Base-by-base conservation (phyloP, 2,329 filamentous ascomycete genomes). In the Sarocladium brachiariae region DNA sequence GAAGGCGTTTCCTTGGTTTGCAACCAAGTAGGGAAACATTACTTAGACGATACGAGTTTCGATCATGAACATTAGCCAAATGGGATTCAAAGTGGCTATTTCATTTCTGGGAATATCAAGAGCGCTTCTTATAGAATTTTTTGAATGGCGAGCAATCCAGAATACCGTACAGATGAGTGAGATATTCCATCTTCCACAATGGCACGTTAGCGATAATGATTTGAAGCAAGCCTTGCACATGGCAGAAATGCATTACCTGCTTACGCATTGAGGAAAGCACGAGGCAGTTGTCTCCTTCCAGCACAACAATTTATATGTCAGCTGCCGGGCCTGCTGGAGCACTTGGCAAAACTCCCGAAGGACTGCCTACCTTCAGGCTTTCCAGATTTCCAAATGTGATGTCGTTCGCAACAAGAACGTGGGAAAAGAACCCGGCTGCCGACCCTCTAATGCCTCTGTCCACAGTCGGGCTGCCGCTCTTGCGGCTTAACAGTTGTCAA, bases 1-100 rank as follows among this genome's bases (percentile, higher is more conserved):
- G 70, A 84, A 83, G 62, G n/a, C 51, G 19, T 84, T 84, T 58
- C 77, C 78, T 10, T 85, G 81, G 81, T 79, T 84, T 64, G 72
- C 75, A 58, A 81, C 78, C 25, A 35, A 49, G 33, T 49, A 37
- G 18, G 18, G 16, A 3, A 14, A 25, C 27, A 30, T 7, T 7
- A 30, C 33, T 19, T 33, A 47, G 39, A 43, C 3, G 23, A 25
- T 14, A 19, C 4, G 8, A 21, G 7, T n/a, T 7, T 21, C 18
- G 19, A 21, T 7, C 16, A 8, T 35, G 18, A n/a, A n/a, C n/a
- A n/a, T n/a, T n/a, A n/a, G n/a, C n/a, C 33, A n/a, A 35, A 35
- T n/a, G 14, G 33, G 33, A 10, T n/a, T n/a, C 6, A n/a, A n/a
- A 5, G 33, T 35, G 5, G 14, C 14, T 10, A n/a, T 10, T 35